phyloP scores from a whole-genome alignment of 2,329 filamentous ascomycete species.

The Arthroderma uncinatum region DNA sequence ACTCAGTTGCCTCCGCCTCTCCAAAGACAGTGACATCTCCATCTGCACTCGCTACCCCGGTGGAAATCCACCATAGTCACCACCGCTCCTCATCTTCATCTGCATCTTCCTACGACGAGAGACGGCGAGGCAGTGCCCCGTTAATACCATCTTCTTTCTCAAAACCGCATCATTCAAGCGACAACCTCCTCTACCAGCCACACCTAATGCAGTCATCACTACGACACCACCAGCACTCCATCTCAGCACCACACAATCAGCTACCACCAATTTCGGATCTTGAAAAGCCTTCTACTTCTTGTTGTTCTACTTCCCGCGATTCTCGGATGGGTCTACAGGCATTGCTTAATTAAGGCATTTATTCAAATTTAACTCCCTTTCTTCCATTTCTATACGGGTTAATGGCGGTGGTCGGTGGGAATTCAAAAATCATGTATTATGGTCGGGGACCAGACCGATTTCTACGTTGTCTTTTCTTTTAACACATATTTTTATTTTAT shows the following conservation, averaged over 20 bases:
- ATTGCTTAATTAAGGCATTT: slow-evolving; percentile 27
- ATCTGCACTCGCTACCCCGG: slow-evolving; percentile 30
- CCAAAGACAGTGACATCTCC: slow-evolving; percentile 38
- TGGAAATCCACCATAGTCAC: slow-evolving; percentile 32
- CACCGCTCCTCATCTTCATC: slow-evolving; percentile 1
- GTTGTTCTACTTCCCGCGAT: slow-evolving; percentile 23
- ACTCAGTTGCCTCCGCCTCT: slow-evolving; percentile 52
- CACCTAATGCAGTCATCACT: not conserved
- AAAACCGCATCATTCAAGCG: not conserved
- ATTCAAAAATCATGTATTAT: slow-evolving; percentile 2
- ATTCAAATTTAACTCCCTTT: not conserved
- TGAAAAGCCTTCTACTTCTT: slow-evolving; percentile 13
- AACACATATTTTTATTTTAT: not conserved
- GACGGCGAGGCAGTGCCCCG: slow-evolving; percentile 24
- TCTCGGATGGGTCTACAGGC: slow-evolving; percentile 32
- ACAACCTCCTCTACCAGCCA: not conserved
- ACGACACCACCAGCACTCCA: slow-evolving; percentile 9
- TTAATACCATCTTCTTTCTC: slow-evolving; percentile 16
- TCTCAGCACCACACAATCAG: slow-evolving; percentile 9
- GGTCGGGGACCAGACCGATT: slow-evolving; percentile 5
- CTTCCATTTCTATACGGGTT: not conserved
- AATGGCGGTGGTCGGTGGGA: not conserved
- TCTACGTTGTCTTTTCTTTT: not conserved
- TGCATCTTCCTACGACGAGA: slow-evolving; percentile 20
- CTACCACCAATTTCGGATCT: slow-evolving; percentile 18